Conservation (phyloP, 116 monocot species). For the Zostera marina region DNA sequence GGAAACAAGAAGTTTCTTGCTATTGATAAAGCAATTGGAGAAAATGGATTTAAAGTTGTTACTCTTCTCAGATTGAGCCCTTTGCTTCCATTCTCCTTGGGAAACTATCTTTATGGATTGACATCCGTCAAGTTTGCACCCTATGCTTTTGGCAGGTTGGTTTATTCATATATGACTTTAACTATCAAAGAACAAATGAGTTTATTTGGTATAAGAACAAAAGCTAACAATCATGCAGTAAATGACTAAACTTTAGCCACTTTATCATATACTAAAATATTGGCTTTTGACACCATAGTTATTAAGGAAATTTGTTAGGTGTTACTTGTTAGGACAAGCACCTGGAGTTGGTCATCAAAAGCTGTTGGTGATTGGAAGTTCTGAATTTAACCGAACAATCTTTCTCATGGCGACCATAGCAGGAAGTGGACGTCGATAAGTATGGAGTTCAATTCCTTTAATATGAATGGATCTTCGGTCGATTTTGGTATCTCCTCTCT, state of each 20-base stretch:
- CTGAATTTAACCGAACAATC: too few relatives aligned
- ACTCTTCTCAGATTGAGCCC: slow-evolving; percentile 86
- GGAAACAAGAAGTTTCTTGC: slow-evolving; percentile 92
- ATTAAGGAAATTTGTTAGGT: too few relatives aligned
- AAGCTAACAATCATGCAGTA: not conserved
- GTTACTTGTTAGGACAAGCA: too few relatives aligned
- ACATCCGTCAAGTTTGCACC: slow-evolving; percentile 94
- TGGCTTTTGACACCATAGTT: too few relatives aligned
- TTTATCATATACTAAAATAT: too few relatives aligned
- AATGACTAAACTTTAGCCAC: not conserved
- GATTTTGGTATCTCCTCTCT: too few relatives aligned
- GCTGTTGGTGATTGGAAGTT: too few relatives aligned
- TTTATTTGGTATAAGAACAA: not conserved
- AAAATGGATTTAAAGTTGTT: slow-evolving; percentile 87
- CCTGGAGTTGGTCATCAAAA: too few relatives aligned
- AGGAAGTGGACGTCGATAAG: too few relatives aligned
- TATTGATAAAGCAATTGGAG: slow-evolving; percentile 95
- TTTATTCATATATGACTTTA: slow-evolving; percentile 1
- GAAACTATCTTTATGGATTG: slow-evolving; percentile 93
- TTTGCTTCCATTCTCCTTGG: slow-evolving; percentile 84
- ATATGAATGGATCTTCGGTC: too few relatives aligned
- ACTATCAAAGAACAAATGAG: not conserved
- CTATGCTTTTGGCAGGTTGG: slow-evolving; percentile 85
- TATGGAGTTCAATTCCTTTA: too few relatives aligned
- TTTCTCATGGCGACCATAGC: too few relatives aligned